These are phyloP conservation scores for Arthrobotrys entomopaga DNA, from an alignment of 2,329 filamentous ascomycete genomes.

Conservation along the genomic window DNA sequence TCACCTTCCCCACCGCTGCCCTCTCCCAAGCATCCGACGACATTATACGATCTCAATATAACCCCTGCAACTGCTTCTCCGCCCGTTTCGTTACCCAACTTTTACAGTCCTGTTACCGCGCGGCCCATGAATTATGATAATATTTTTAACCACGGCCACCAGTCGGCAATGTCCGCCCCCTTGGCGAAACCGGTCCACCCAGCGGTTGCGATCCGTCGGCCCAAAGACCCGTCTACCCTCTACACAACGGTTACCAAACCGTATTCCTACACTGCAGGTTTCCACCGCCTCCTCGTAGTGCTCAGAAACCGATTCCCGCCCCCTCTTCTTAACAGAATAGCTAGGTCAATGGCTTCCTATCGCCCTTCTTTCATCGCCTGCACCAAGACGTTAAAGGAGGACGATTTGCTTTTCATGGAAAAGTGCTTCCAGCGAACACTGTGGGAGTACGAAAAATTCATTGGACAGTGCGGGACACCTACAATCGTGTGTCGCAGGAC, in stretches of 20 bases:
- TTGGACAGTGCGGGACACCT: slow-evolving; percentile 86
- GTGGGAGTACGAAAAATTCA: slow-evolving; percentile 92
- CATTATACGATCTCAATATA: slow-evolving; percentile 49
- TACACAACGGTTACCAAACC: slow-evolving; percentile 91
- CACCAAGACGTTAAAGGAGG: slow-evolving; percentile 84
- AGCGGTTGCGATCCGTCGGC: slow-evolving; percentile 64
- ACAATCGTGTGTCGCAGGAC: slow-evolving; percentile 91
- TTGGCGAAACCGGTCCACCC: slow-evolving; percentile 61
- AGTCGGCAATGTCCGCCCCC: slow-evolving; percentile 64
- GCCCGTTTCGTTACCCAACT: slow-evolving; percentile 58
- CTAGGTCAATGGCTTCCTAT: slow-evolving; percentile 86
- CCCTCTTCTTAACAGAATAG: slow-evolving; percentile 79
- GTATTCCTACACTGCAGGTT: slow-evolving; percentile 88
- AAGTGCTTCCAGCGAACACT: slow-evolving; percentile 94
- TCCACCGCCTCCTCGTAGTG: slow-evolving; percentile 85
- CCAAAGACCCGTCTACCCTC: slow-evolving; percentile 80
- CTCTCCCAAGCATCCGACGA: slow-evolving; percentile 46
- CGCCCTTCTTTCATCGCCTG: slow-evolving; percentile 93
- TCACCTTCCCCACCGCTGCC: slow-evolving; percentile 48
- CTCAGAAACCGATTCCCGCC: slow-evolving; percentile 80
- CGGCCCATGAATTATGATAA: slow-evolving; percentile 52
- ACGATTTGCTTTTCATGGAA: slow-evolving; percentile 96
- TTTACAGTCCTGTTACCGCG: slow-evolving; percentile 45
- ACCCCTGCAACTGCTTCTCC: slow-evolving; percentile 56
- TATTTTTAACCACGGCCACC: slow-evolving; percentile 60